phyloP scores from a whole-genome alignment of 257 asterid species.

The Nicotiana tabacum region DNA sequence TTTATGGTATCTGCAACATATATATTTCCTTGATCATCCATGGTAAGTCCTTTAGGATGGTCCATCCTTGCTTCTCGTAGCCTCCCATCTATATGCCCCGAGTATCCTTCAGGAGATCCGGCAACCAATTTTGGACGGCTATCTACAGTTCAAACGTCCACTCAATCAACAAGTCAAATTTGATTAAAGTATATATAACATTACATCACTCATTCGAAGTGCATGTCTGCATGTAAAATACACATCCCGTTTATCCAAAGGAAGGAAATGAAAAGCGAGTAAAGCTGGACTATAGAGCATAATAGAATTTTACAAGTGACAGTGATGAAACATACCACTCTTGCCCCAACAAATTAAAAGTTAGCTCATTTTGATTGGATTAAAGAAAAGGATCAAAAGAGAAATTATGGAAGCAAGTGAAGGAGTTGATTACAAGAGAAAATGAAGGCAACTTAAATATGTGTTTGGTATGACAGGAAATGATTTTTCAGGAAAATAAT shows the following conservation, averaged over 20 bases:
- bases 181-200: background rate
- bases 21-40: conserved; percentile 75
- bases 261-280: background rate
- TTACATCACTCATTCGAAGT: background rate
- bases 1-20: conserved; percentile 92
- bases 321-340: background rate
- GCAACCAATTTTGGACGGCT: conserved; percentile 84
- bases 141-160: conserved; percentile 41
- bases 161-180: background rate
- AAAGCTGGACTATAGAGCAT: background rate
- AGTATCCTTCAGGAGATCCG: conserved; percentile 89
- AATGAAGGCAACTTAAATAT: background rate
- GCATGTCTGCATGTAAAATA: background rate
- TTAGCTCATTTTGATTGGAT: background rate
- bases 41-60: conserved; percentile 82
- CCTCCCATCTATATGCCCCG: conserved; percentile 91
- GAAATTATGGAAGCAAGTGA: background rate
- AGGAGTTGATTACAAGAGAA: background rate
- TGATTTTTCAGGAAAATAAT: no score
- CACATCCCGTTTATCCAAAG: background rate
- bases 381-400: background rate
- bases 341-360: background rate
- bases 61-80: conserved; percentile 83
- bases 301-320: background rate
- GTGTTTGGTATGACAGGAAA: no score